Evolutionary conservation across 148 eudicot genomes (phyloP).

Genomic region (Rhododendron molle): DNA sequence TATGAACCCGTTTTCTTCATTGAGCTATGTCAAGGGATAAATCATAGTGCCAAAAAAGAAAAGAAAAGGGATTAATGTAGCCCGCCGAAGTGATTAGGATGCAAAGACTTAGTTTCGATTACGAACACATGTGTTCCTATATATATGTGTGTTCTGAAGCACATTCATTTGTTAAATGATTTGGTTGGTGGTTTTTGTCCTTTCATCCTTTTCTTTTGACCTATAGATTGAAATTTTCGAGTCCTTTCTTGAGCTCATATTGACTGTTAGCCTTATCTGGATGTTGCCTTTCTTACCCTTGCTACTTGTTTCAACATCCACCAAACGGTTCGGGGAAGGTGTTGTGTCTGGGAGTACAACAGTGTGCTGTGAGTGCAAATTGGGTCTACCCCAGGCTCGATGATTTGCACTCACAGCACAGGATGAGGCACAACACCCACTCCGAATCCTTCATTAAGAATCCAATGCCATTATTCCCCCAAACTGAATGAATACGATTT

Average conservation of each 20-base stretch:
- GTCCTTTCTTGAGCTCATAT: neutral
- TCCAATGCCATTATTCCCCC: neutral
- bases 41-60: too few species aligned
- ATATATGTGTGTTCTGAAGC: neutral
- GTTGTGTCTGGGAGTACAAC: constrained; percentile 26
- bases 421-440: neutral
- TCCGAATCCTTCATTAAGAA: neutral
- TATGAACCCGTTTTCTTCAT: neutral
- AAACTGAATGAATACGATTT: neutral
- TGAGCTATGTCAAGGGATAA: neutral
- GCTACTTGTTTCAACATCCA: neutral
- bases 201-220: neutral
- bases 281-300: neutral
- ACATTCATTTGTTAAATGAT: neutral
- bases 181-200: neutral
- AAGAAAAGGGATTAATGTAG: neutral
- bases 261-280: neutral
- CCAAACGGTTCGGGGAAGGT: neutral
- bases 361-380: constrained; percentile 61
- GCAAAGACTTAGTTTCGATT: neutral
- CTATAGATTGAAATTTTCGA: neutral
- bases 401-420: neutral
- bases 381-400: neutral
- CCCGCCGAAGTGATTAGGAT: neutral
- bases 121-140: neutral